Base-by-base conservation (phyloP, 192 early-diverging fungal species). In the Ambispora gerdemannii region DNA sequence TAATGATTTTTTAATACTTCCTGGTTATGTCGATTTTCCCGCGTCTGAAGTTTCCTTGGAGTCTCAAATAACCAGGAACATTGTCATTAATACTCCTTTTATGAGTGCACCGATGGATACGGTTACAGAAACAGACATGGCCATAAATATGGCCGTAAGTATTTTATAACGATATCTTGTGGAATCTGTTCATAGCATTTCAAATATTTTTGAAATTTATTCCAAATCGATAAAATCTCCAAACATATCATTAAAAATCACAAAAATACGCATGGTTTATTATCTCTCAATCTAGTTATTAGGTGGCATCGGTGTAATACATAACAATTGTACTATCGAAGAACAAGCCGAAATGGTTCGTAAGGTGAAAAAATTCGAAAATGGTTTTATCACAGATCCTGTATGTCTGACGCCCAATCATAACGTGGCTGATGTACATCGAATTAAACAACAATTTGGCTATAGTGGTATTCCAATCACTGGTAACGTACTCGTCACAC, bases 401-500 rank as follows among this genome's bases (percentile, higher is more conserved):
- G 73, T 94, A 51, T 91, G 90, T 75, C 79, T 98, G 69, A 86
- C 87, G 66, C 92, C 94, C 31, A 78, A 81, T 60, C 81, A 96
- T 82, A 91, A 85, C 34, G 93, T 97, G 38, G 80, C 84, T 52
- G 92, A 96, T 75, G 91, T 98, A 36, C 78, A 91, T 36, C 78
- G 85, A 33, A 92, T 96, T 81, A 98, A 98, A 87, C 78, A 81
- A 30, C 81, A 81, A 56, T 89, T 84, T 34, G 97, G 97, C 25
- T 98, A 95, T 84, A 94, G 92, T 63, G 97, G 97, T 31, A 93
- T 98, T 73, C 97, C 97, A 32, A 92, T 98, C 74, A 98, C 97
- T 56, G 88, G 87, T 86, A 81, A 76, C 25, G 27, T 65, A 59
- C 60, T 19, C 60, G n/a, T n/a, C n/a, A n/a, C n/a, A n/a, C n/a